These are phyloP conservation scores for Gyrodon lividus DNA, from an alignment of 768 basidiomycete species.

Conservation along the genomic window DNA sequence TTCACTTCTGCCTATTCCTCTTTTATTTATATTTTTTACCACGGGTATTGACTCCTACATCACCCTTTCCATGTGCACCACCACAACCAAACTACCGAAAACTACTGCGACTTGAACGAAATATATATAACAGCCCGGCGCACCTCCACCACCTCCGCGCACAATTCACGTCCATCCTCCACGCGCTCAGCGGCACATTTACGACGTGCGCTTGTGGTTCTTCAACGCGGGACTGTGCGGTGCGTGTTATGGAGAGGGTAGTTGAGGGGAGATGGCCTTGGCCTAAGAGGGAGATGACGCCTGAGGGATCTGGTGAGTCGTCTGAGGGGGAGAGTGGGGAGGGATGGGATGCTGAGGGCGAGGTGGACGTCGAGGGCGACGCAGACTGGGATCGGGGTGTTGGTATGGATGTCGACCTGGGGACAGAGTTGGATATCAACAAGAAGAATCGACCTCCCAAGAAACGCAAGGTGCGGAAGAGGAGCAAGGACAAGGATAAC, in stretches of 20 bases:
- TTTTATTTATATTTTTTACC: neutral
- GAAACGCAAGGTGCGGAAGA: conserved; percentile 24
- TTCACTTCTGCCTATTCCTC: conserved; percentile 3
- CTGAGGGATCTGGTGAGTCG: conserved; percentile 22
- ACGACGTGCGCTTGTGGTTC: conserved; percentile 75
- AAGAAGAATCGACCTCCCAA: conserved; percentile 11
- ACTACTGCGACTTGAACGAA: neutral
- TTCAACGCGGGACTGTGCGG: conserved; percentile 58
- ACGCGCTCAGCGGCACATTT: conserved; percentile 67
- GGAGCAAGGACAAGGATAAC: conserved; percentile 11
- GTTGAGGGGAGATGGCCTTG: conserved; percentile 43
- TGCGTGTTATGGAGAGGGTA: conserved; percentile 63
- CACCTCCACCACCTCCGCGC: conserved; percentile 53
- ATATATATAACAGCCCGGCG: conserved; percentile 36
- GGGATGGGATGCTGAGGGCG: conserved; percentile 14
- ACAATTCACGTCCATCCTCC: conserved; percentile 70
- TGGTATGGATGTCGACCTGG: conserved; percentile 26
- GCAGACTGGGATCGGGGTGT: conserved; percentile 23
- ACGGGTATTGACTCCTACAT: conserved; percentile 5
- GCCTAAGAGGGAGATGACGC: conserved; percentile 28
- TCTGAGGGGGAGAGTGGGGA: conserved; percentile 15
- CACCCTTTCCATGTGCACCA: neutral
- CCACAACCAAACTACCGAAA: neutral
- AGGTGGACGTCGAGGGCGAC: conserved; percentile 23
- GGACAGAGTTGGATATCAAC: conserved; percentile 21